These are phyloP conservation scores for Taiwanofungus camphoratus DNA, from an alignment of 1,284 basidiomycete species.

Conservation along the genomic window DNA sequence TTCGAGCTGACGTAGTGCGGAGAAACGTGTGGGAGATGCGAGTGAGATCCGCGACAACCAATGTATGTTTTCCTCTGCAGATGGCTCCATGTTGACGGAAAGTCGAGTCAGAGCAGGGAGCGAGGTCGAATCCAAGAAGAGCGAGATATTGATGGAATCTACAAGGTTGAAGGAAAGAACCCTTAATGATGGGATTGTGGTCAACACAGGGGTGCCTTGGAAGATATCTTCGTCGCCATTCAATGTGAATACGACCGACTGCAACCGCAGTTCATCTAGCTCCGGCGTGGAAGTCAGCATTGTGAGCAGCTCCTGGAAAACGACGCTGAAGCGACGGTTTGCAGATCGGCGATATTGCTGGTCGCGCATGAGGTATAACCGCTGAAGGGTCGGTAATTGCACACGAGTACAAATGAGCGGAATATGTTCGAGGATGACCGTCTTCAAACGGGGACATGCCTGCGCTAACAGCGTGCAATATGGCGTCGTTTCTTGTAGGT, in stretches of 20 bases:
- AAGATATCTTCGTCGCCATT: constrained; percentile 25
- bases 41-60: constrained; percentile 28
- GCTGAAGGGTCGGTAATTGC: constrained; percentile 21
- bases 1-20: constrained; percentile 26
- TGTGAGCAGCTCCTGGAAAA: constrained; percentile 25
- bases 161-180: constrained; percentile 23
- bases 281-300: constrained; percentile 21
- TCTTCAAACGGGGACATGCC: constrained; percentile 23
- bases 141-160: constrained; percentile 25
- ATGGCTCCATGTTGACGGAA: constrained; percentile 26
- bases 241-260: constrained; percentile 25
- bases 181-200: constrained; percentile 19
- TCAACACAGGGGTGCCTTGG: constrained; percentile 16
- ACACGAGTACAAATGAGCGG: constrained; percentile 25
- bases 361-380: constrained; percentile 26
- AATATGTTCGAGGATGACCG: constrained; percentile 27
- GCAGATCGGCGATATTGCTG: constrained; percentile 20
- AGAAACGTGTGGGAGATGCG: constrained; percentile 18
- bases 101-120: constrained; percentile 24
- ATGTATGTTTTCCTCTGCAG: constrained; percentile 26
- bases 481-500: constrained; percentile 24
- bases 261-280: constrained; percentile 24
- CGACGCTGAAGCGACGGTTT: constrained; percentile 20
- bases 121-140: constrained; percentile 26
- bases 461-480: constrained; percentile 22